These are phyloP conservation scores for Parascedosporium putredinis DNA, from an alignment of 2,329 filamentous ascomycete genomes.

Conservation along the genomic window DNA sequence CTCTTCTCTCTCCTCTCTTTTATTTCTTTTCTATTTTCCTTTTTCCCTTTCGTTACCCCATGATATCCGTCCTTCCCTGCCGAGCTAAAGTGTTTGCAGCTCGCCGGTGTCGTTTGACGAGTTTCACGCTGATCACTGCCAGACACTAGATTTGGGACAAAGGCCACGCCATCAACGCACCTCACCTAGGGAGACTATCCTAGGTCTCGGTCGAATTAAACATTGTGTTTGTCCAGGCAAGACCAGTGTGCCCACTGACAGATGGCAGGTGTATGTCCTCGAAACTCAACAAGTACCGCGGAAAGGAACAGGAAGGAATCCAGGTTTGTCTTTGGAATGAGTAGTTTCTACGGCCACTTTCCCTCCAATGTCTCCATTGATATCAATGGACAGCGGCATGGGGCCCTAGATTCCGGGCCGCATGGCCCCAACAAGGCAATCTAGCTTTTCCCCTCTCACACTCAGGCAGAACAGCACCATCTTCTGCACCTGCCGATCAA, in stretches of 20 bases:
- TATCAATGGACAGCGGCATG: too few species aligned
- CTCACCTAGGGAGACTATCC: not conserved
- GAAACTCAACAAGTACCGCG: too few species aligned
- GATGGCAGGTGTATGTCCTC: not conserved
- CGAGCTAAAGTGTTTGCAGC: not conserved
- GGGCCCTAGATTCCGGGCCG: not conserved
- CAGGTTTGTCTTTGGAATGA: too few species aligned
- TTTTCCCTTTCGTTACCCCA: too few species aligned
- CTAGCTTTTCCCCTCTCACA: too few species aligned
- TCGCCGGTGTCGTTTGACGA: not conserved
- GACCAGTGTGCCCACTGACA: not conserved
- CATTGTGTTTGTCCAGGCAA: not conserved
- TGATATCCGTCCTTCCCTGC: too few species aligned
- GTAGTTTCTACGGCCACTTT: too few species aligned
- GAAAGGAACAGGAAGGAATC: too few species aligned
- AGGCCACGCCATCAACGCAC: not conserved
- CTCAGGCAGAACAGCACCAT: not conserved
- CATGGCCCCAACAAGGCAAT: not conserved
- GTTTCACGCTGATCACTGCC: not conserved
- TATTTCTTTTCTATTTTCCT: not conserved
- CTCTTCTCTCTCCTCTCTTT: not conserved
- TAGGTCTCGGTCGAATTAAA: constrained; percentile 1
- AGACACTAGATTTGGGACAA: not conserved
- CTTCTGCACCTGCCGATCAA: not conserved
- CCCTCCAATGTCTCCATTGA: too few species aligned